Conservation (phyloP, 2,329 filamentous ascomycete species). For the Colletotrichum zoysiae region DNA sequence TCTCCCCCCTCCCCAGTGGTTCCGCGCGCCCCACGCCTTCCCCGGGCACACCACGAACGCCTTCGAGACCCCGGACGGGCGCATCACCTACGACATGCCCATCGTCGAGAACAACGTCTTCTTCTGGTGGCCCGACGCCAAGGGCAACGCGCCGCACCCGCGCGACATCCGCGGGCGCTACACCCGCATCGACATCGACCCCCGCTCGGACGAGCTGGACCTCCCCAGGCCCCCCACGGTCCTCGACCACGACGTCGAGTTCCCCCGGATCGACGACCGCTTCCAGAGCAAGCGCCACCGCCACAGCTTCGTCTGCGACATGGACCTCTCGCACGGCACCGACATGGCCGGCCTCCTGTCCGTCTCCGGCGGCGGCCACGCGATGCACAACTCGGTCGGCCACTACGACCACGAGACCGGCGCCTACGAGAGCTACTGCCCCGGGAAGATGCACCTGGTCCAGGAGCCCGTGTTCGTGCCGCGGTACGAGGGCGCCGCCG, state of each 20-base stretch:
- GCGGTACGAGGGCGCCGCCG: too few relatives aligned
- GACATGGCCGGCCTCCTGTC: too few relatives aligned
- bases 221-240: conserved; percentile 16
- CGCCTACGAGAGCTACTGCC: too few relatives aligned
- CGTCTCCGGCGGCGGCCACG: too few relatives aligned
- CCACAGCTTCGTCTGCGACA: too few relatives aligned
- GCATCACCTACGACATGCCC: conserved; percentile 52
- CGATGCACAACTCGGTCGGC: too few relatives aligned
- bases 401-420: too few relatives aligned
- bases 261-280: conserved; percentile 35
- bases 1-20: conserved; percentile 48
- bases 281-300: neutral
- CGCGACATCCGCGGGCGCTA: conserved; percentile 38
- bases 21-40: conserved; percentile 51
- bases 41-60: conserved; percentile 54
- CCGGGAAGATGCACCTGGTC: too few relatives aligned
- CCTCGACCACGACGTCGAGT: conserved; percentile 34
- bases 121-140: conserved; percentile 56
- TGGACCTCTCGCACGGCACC: too few relatives aligned
- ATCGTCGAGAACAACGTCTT: conserved; percentile 56
- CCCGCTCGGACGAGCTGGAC: conserved; percentile 24
- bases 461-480: too few relatives aligned
- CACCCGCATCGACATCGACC: neutral
- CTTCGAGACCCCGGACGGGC: conserved; percentile 50
- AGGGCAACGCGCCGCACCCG: conserved; percentile 52